A percentile compares a stretch with the other conserved stretches of the same genome.
phyloP scores from a whole-genome alignment of 2,329 filamentous ascomycete species.

The Basipetospora sp. region DNA sequence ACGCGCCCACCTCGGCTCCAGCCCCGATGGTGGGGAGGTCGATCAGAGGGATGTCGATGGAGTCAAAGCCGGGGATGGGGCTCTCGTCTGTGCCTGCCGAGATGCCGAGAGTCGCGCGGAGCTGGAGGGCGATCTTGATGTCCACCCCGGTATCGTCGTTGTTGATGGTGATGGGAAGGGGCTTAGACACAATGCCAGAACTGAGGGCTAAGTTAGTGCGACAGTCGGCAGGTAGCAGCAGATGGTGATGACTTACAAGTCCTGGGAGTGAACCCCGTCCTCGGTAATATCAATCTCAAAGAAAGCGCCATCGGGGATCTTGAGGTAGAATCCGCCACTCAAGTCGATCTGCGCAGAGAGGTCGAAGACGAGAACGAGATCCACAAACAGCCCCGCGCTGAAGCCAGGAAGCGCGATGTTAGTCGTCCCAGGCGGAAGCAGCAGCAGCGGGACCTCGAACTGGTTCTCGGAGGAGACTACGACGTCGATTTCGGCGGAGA shows the following conservation, averaged over 20 bases:
- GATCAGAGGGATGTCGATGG: background rate
- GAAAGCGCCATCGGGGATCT: constrained; percentile 5
- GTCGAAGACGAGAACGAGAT: constrained; percentile 3
- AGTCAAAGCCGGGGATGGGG: background rate
- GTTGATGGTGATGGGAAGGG: constrained; percentile 6
- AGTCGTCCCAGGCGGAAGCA: background rate
- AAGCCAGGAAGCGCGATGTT: constrained; percentile 3
- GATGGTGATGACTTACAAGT: constrained; percentile 3
- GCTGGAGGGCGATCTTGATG: constrained; percentile 2
- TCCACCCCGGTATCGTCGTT: constrained; percentile 1
- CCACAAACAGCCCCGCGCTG: constrained; percentile 4
- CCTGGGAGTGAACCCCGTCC: background rate
- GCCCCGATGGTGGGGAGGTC: constrained; percentile 3
- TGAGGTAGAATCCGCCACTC: constrained; percentile 4
- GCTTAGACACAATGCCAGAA: constrained; percentile 1
- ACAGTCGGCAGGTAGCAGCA: background rate
- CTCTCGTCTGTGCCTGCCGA: background rate
- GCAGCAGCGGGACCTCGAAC: constrained; percentile 2
- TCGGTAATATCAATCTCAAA: constrained; percentile 7
- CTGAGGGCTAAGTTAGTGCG: background rate
- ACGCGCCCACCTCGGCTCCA: constrained; percentile 5
- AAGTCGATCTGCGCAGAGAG: constrained; percentile 1
- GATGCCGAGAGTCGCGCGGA: constrained; percentile 3
- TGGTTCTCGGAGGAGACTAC: background rate
- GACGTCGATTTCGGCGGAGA: constrained; percentile 3